phyloP scores from a whole-genome alignment of 805 yeast species.

The Teunomyces stri region DNA sequence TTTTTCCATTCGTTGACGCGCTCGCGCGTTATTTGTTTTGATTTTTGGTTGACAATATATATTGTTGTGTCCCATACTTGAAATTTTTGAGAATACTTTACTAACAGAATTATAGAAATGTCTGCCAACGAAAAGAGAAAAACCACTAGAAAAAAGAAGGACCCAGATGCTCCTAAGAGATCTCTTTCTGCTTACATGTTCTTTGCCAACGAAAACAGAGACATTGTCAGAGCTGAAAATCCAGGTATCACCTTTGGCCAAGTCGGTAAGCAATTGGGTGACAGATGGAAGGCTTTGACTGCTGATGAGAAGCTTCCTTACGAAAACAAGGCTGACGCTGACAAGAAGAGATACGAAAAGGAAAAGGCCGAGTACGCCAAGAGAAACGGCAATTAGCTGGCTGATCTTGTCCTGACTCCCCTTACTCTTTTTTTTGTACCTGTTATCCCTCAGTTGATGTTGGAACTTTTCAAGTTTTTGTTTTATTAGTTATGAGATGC shows the following conservation, averaged over 20 bases:
- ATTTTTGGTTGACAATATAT: constrained; percentile 1
- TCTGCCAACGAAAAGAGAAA: constrained; percentile 39
- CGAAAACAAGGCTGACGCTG: constrained; percentile 90
- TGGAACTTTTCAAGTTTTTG: constrained; percentile 5
- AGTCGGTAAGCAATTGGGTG: constrained; percentile 93
- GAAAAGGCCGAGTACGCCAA: constrained; percentile 85
- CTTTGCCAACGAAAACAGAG: constrained; percentile 97
- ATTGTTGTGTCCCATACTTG: not conserved
- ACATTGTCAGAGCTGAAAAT: constrained; percentile 90
- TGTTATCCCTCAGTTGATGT: not conserved
- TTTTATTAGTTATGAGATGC: constrained; percentile 8
- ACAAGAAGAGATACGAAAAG: constrained; percentile 96
- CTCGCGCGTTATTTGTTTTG: constrained; percentile 2
- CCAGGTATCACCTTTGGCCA: constrained; percentile 96
- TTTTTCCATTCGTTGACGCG: not conserved
- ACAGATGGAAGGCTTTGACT: constrained; percentile 89
- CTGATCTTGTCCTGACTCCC: not conserved
- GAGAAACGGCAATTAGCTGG: constrained; percentile 19
- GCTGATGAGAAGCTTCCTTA: constrained; percentile 85
- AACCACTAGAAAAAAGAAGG: constrained; percentile 52
- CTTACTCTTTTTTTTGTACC: not conserved
- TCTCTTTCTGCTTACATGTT: constrained; percentile 98
- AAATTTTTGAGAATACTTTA: not conserved
- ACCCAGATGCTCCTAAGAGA: constrained; percentile 99
- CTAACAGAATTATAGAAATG: constrained; percentile 6